A percentile compares a stretch with the other conserved stretches of the same genome.
These are phyloP conservation scores for Ogataea methanolica DNA, from an alignment of 805 yeast genomes.

Conservation along the genomic window DNA sequence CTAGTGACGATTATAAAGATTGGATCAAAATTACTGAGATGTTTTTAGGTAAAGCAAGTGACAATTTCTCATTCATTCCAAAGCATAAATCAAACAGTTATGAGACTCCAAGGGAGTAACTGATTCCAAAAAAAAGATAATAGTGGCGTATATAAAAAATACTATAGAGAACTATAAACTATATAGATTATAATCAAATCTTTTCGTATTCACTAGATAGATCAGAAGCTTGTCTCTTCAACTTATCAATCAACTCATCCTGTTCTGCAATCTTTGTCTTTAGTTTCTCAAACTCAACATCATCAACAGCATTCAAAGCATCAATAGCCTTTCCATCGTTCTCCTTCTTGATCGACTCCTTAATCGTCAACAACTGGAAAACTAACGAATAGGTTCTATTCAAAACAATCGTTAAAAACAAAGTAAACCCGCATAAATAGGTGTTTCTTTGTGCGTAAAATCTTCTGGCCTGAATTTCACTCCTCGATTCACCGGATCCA, in stretches of 20 bases:
- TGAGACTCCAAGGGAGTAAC: conserved; percentile 21
- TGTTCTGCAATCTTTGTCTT: conserved; percentile 50
- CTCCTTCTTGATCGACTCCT: conserved; percentile 41
- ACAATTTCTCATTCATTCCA: conserved; percentile 74
- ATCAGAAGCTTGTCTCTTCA: conserved; percentile 69
- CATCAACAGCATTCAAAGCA: conserved; percentile 25
- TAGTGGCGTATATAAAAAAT: not conserved
- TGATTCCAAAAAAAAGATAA: not conserved
- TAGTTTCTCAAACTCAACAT: conserved; percentile 41
- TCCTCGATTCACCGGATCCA: conserved; percentile 47
- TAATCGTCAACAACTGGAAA: conserved; percentile 62
- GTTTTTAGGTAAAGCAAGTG: conserved; percentile 86
- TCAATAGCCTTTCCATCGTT: conserved; percentile 5
- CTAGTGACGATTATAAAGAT: conserved; percentile 78
- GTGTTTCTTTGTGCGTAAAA: conserved; percentile 96
- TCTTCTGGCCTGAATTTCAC: conserved; percentile 84
- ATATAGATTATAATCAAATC: not conserved
- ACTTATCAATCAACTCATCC: conserved; percentile 57
- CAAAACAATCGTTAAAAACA: conserved; percentile 81
- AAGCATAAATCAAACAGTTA: conserved; percentile 93
- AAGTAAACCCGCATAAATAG: conserved; percentile 92
- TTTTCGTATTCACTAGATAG: conserved; percentile 60
- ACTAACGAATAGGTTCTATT: conserved; percentile 81
- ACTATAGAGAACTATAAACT: not conserved
- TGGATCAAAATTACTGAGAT: conserved; percentile 96